Evolutionary conservation across 2,329 filamentous ascomycete species (phyloP), one percentile per base, ranked within the genome.

Genomic region (Metarhizium rileyi): DNA sequence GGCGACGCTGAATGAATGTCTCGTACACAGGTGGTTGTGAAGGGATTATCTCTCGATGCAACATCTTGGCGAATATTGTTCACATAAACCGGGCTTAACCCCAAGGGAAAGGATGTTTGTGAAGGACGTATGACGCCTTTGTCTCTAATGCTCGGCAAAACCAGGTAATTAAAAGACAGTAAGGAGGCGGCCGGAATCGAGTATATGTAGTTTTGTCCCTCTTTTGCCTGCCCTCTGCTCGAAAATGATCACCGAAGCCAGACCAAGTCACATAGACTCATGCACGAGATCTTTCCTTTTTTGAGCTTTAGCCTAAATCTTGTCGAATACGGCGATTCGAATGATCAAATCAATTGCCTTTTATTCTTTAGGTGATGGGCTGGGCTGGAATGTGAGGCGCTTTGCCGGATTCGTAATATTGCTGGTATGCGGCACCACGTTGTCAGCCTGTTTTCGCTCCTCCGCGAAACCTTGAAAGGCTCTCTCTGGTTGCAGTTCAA

Each of bases 41-140:
- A 45, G 59, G 60, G 3, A 45, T 18, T 27, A 66, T 61, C 54
- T 65, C 59, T 59, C 60, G 61, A 56, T 59, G 61, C 56, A 61
- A 61, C 64, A 66, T 68, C 41, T 51, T 63, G 60, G 48, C 50
- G 20, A 44, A 43, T 18, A 41, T 44, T 25, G 38, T 5, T 20
- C 14, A 33, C 48, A 38, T 23, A 14, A 22, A 25, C 9, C 23
- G 43, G 20, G 23, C n/a, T 41, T 16, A 6, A 45, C 16, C 8
- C 23, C 20, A 12, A 28, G 27, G n/a, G 36, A 6, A 25, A 9
- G 9, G 40, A 20, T 28, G 6, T 23, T 20, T 25, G 44, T 27
- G 25, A 36, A 22, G 23, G 6, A 36, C 16, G 20, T 25, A 22
- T 12, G 14, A 23, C 26, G 10, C 14, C 16, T 25, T 47, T 20